Conservation (phyloP, 176 grass and related monocot species). For the Pontederia crassipes region DNA sequence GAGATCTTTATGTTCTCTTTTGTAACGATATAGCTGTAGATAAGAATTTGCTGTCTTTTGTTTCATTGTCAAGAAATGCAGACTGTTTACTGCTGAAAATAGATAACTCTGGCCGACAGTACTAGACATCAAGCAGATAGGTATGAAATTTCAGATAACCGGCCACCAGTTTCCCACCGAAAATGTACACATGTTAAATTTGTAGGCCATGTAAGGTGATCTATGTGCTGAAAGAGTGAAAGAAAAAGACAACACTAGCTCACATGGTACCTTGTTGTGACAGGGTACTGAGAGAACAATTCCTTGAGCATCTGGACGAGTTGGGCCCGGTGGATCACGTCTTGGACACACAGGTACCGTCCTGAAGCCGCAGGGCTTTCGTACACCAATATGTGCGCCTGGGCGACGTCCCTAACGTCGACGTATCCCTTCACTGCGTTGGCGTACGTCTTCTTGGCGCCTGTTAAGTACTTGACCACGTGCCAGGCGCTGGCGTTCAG, state of each 20-base stretch:
- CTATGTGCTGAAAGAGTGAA: background rate
- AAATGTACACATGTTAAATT: too few relatives aligned
- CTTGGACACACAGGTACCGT: slow-evolving; percentile 80
- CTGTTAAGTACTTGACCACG: slow-evolving; percentile 59
- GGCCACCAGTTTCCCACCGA: too few relatives aligned
- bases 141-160: background rate
- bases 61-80: too few relatives aligned
- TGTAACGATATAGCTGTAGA: too few relatives aligned
- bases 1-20: too few relatives aligned
- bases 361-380: slow-evolving; percentile 30
- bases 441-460: slow-evolving; percentile 48
- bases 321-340: slow-evolving; percentile 59
- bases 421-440: slow-evolving; percentile 76
- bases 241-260: background rate
- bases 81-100: background rate
- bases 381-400: slow-evolving; percentile 60
- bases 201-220: too few relatives aligned
- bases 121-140: background rate
- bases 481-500: slow-evolving; percentile 51
- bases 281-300: slow-evolving; percentile 67
- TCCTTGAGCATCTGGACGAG: slow-evolving; percentile 60
- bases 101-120: too few relatives aligned
- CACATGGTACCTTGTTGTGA: slow-evolving; percentile 43
- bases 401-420: slow-evolving; percentile 59
- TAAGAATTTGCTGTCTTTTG: too few relatives aligned